Evolutionary conservation across 176 grass and related monocot species (phyloP).

Genomic region (Triticum turgidum): DNA sequence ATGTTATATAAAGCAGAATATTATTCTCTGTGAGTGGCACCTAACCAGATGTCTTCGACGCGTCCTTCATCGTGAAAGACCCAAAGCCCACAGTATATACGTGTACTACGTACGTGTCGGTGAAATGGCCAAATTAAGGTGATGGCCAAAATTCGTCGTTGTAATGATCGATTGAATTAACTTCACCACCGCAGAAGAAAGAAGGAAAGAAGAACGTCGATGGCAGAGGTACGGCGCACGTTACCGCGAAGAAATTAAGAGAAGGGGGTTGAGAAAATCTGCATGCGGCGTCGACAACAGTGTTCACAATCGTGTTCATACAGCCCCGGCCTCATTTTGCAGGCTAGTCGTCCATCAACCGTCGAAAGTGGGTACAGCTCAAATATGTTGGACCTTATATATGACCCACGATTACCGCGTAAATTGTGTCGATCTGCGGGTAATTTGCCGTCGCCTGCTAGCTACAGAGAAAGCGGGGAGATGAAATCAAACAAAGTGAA

Average conservation of each 20-base stretch:
- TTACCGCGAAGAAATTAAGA: background rate
- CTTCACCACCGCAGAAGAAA: background rate
- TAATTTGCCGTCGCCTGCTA: background rate
- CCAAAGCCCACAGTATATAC: background rate
- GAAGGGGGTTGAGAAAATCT: background rate
- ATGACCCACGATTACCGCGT: background rate
- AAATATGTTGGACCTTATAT: no score
- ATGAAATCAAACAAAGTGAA: no score
- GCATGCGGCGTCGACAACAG: background rate
- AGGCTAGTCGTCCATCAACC: no score
- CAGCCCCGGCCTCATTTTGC: background rate
- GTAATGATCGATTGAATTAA: background rate
- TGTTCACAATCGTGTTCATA: background rate
- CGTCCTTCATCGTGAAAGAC: no score
- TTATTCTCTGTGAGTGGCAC: no score
- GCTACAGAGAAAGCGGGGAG: no score
- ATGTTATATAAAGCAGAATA: no score
- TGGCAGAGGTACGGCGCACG: background rate
- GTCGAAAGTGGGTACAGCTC: no score
- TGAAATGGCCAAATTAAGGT: background rate
- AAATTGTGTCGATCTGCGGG: background rate
- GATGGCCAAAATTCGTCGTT: background rate
- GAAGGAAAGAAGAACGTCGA: background rate
- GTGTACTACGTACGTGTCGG: background rate
- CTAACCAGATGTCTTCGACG: no score